A percentile compares a stretch with the other conserved stretches of the same genome.
phyloP scores from a whole-genome alignment of 805 yeast genomes.

The Cyberlindnera samutprakarnensis region DNA sequence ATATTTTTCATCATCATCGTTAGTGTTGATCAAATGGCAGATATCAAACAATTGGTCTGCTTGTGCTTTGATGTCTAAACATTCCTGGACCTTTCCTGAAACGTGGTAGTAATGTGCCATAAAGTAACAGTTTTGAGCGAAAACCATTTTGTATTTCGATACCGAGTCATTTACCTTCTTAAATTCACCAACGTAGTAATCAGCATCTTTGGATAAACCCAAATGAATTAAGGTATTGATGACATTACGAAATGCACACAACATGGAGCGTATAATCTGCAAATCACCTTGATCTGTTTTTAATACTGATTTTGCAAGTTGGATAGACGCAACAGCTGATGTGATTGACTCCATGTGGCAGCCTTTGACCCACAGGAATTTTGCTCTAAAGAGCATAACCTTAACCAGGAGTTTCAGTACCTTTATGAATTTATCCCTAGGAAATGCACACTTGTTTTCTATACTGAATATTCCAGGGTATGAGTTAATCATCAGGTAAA shows the following conservation, averaged over 20 bases:
- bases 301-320: constrained; percentile 45
- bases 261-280: constrained; percentile 27
- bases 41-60: constrained; percentile 12
- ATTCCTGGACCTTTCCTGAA: constrained; percentile 9
- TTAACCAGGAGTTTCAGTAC: constrained; percentile 7
- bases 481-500: constrained; percentile 1
- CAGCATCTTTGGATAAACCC: constrained; percentile 54
- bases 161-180: constrained; percentile 15
- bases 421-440: constrained; percentile 7
- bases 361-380: constrained; percentile 12
- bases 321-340: constrained; percentile 41
- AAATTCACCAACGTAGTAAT: constrained; percentile 46
- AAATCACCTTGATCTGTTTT: constrained; percentile 28
- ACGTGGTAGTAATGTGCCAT: constrained; percentile 14
- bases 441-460: constrained; percentile 9
- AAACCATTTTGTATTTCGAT: constrained; percentile 5
- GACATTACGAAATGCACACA: constrained; percentile 31
- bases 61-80: constrained; percentile 4
- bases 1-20: constrained; percentile 3
- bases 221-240: constrained; percentile 34
- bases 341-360: constrained; percentile 20
- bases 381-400: constrained; percentile 14
- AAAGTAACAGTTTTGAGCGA: constrained; percentile 17
- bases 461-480: constrained; percentile 4
- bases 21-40: constrained; percentile 7